These are phyloP conservation scores for Wickerhamiella sergipiensis DNA, from an alignment of 805 yeast genomes.

Conservation along the genomic window DNA sequence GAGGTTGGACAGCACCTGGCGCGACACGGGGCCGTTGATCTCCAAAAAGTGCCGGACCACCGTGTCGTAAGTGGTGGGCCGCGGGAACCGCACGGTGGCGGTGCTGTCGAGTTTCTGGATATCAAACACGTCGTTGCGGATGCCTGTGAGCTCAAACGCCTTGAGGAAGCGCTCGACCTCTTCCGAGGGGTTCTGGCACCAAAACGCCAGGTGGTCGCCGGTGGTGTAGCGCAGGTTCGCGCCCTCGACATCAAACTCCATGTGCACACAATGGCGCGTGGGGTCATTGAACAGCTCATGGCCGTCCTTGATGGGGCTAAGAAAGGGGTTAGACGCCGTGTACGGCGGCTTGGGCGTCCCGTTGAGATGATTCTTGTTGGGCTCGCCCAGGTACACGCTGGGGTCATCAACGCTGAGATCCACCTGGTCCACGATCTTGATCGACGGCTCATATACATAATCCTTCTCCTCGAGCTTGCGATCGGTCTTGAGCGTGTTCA, in stretches of 20 bases:
- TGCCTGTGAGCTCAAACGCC: slow-evolving; percentile 45
- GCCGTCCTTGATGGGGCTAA: slow-evolving; percentile 50
- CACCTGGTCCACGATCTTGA: slow-evolving; percentile 23
- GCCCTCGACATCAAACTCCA: slow-evolving; percentile 69
- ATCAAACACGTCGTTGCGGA: slow-evolving; percentile 42
- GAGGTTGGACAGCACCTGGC: slow-evolving; percentile 64
- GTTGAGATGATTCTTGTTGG: slow-evolving; percentile 43
- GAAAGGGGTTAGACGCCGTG: slow-evolving; percentile 66
- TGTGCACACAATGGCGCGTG: slow-evolving; percentile 72
- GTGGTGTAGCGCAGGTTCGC: slow-evolving; percentile 75
- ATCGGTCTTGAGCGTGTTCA: slow-evolving; percentile 49
- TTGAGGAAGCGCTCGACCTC: slow-evolving; percentile 52
- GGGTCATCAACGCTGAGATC: slow-evolving; percentile 24
- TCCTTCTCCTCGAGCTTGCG: slow-evolving; percentile 70
- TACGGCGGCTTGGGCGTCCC: slow-evolving; percentile 48
- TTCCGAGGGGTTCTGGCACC: slow-evolving; percentile 82
- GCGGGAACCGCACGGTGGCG: slow-evolving; percentile 30
- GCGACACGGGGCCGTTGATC: slow-evolving; percentile 84
- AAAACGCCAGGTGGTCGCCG: slow-evolving; percentile 90
- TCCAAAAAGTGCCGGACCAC: slow-evolving; percentile 77
- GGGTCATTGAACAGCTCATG: slow-evolving; percentile 55
- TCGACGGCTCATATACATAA: slow-evolving; percentile 59
- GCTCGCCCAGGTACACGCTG: slow-evolving; percentile 70
- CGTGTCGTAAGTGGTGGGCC: slow-evolving; percentile 75
- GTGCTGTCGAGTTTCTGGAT: slow-evolving; percentile 53